A percentile compares a stretch with the other conserved stretches of the same genome.
Conservation (phyloP, 2,329 filamentous ascomycete genomes). For the Cladosporium sp. region DNA sequence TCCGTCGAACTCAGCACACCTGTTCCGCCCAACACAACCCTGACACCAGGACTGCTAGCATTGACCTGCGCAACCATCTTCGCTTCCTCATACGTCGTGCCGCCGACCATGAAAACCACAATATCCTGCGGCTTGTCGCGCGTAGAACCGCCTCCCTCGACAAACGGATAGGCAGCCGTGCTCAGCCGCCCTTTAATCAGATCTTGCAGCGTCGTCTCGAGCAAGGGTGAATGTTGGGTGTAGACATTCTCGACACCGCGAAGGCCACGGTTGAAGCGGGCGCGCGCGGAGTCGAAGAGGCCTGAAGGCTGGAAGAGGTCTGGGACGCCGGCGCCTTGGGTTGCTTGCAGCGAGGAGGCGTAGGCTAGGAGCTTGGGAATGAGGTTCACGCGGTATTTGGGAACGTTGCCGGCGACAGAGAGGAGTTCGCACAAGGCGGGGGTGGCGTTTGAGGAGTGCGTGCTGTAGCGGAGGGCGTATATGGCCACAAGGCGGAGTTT, state of each 20-base stretch:
- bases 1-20: conserved; percentile 80
- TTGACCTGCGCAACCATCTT: conserved; percentile 96
- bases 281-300: conserved; percentile 84
- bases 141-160: conserved; percentile 81
- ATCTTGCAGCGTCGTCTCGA: conserved; percentile 85
- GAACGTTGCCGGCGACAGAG: conserved; percentile 74
- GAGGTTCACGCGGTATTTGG: conserved; percentile 69
- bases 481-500: conserved; percentile 88
- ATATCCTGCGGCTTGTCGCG: conserved; percentile 96
- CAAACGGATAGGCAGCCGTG: conserved; percentile 86
- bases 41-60: conserved; percentile 79
- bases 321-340: conserved; percentile 61
- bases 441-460: conserved; percentile 76
- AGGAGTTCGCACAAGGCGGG: conserved; percentile 84
- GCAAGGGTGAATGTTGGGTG: conserved; percentile 86
- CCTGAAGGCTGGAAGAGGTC: conserved; percentile 89
- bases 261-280: conserved; percentile 78
- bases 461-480: conserved; percentile 91
- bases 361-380: conserved; percentile 81
- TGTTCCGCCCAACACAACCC: conserved; percentile 86
- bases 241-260: conserved; percentile 99
- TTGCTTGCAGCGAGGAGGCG: conserved; percentile 76
- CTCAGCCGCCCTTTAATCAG: conserved; percentile 86
- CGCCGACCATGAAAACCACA: conserved; percentile 89
- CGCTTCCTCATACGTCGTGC: conserved; percentile 92